Base-by-base conservation (phyloP, 148 eudicot species). In the Selenicereus undatus region DNA sequence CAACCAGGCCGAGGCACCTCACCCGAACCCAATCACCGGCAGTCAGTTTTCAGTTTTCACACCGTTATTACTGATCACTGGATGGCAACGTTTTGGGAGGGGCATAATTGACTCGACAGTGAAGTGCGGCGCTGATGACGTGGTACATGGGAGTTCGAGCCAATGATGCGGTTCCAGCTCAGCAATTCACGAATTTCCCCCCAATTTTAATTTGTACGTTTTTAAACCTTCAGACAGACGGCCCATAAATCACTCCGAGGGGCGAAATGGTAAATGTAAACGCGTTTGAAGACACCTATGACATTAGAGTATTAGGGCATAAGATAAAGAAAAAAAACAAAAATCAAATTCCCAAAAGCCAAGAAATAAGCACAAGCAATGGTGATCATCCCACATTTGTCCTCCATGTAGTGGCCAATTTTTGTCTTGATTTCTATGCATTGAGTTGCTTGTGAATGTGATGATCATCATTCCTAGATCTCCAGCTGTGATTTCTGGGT, bases 91-190 rank as follows among this genome's bases (percentile, higher is more conserved):
- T 11, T 2, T 52, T 56, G 6, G 62, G 62, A 56, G 75, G 43
- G 51, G 66, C 29, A 66, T 62, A 79, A 11, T 27, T 39, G 70
- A 70, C 51, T 24, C 68, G 27, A 24, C 16, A 66, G 35, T 26
- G 11, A 11, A 54, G 26, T 27, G 51, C 1, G 27, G 32, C 35
- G 54, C 1, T 18, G n/a, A 36, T 84, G 86, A 84, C 83, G 82
- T 84, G 86, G 83, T 70, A 10, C 48, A 1, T 76, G 58, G 45
- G 81, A 35, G 6, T 35, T 13, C 2, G 27, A 84, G n/a, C 86
- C 78, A 81, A 84, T 81, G 71, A 77, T 81, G 83, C 75, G 60
- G 65, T 72, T 13, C 68, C 86, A 84, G 86, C 86, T 84, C 83
- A 84, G 35, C 48, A 18, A 24, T 50, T 74, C 56, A 45, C 7